phyloP scores from a whole-genome alignment of 2,329 filamentous ascomycete species.

The Chrysosporium keratinophilum region DNA sequence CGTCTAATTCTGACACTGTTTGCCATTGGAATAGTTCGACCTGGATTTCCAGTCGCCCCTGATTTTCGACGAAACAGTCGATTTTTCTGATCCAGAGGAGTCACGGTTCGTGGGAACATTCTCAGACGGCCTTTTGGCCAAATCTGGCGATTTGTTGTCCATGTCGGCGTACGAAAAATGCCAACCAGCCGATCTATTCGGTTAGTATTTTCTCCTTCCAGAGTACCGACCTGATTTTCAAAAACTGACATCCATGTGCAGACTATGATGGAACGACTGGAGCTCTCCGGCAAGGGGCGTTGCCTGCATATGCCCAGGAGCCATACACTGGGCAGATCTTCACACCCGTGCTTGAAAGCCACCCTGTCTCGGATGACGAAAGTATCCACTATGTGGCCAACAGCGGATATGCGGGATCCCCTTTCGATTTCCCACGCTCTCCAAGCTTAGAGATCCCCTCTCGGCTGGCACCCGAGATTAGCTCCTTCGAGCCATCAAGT shows the following conservation, averaged over 20 bases:
- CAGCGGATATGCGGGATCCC: constrained; percentile 29
- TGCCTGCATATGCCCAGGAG: constrained; percentile 26
- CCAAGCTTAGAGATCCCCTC: constrained; percentile 56
- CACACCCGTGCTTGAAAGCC: constrained; percentile 33
- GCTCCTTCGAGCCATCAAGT: constrained; percentile 58
- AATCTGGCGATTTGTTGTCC: constrained; percentile 54
- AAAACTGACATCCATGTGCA: constrained; percentile 16
- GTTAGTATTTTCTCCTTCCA: constrained; percentile 48
- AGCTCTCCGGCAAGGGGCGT: constrained; percentile 1
- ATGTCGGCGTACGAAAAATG: constrained; percentile 77
- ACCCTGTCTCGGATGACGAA: constrained; percentile 33
- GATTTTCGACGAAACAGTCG: constrained; percentile 39
- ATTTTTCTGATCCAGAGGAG: constrained; percentile 38
- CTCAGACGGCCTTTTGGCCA: constrained; percentile 45
- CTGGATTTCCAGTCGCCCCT: constrained; percentile 39
- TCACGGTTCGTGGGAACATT: constrained; percentile 36
- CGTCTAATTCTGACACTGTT: neutral
- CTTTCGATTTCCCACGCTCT: constrained; percentile 53
- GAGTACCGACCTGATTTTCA: neutral
- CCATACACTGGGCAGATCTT: constrained; percentile 34
- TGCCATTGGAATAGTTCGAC: constrained; percentile 26
- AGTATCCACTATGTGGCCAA: constrained; percentile 32
- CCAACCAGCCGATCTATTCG: constrained; percentile 65
- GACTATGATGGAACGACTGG: constrained; percentile 27
- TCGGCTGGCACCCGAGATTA: constrained; percentile 52